Evolutionary conservation across 306 rosid genomes (phyloP).

Genomic region (Acmispon strigosus): DNA sequence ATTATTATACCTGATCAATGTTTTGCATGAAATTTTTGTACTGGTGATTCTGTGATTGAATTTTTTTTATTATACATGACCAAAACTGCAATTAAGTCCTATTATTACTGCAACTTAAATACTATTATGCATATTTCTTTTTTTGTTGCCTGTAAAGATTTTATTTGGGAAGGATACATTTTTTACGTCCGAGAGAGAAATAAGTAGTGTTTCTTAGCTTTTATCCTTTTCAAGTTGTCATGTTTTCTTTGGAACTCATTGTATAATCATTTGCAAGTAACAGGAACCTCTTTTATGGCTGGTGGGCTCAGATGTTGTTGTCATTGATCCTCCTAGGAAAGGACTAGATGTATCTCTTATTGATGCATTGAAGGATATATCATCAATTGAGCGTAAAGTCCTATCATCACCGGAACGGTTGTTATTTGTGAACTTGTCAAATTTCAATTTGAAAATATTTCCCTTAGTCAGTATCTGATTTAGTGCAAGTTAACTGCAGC

Average conservation of each 20-base stretch:
- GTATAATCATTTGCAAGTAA: slow-evolving; percentile 22
- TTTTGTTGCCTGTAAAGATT: neutral
- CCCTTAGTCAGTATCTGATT: slow-evolving; percentile 23
- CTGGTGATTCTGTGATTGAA: no score
- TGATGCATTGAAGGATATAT: slow-evolving; percentile 49
- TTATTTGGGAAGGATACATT: neutral
- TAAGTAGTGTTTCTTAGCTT: neutral
- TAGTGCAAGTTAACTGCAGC: slow-evolving; percentile 39
- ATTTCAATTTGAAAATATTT: slow-evolving; percentile 15
- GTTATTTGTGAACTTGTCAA: slow-evolving; percentile 16
- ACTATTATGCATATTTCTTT: neutral
- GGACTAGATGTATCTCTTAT: slow-evolving; percentile 78
- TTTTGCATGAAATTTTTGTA: no score
- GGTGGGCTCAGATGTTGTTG: slow-evolving; percentile 75
- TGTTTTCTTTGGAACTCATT: slow-evolving; percentile 22
- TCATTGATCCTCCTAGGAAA: slow-evolving; percentile 96
- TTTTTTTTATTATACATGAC: no score
- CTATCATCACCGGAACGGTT: slow-evolving; percentile 57
- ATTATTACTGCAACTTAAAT: neutral
- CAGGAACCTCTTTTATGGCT: slow-evolving; percentile 94
- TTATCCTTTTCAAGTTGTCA: neutral
- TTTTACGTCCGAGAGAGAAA: neutral
- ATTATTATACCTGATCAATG: no score
- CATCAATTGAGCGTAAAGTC: slow-evolving; percentile 49
- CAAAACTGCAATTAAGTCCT: no score